Evolutionary conservation across 176 grass and related monocot genomes (phyloP), one percentile per base, ranked within the genome.

Genomic region (Triticum urartu): DNA sequence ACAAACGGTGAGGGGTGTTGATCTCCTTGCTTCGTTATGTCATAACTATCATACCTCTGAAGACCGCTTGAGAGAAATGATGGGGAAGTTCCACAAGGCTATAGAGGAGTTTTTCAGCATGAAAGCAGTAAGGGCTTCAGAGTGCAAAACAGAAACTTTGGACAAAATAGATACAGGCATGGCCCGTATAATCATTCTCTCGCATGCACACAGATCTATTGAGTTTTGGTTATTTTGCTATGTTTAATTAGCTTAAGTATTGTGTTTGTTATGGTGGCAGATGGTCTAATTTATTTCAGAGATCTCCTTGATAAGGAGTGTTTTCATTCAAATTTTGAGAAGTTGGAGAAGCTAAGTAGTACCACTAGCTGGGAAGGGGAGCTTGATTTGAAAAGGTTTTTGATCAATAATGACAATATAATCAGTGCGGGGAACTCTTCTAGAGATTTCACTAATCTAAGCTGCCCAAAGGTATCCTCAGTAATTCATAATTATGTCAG

Each of bases 31-130:
- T 30, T 98, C 91, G n/a, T 79, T 98, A 79, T 95, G 91, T 69
- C 91, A 95, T 69, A 94, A 86, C 38, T 95, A 98, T 83, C 93
- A 98, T 89, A 91, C 96, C 20, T 95, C 90, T 66, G 92, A 98
- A 90, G 88, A 95, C 39, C 81, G 85, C 42, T 81, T 98, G 83
- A 92, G 87, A 87, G 88, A 84, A 87, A 88, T 95, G 88, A 92
- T 94, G 81, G 87, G 43, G 81, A 94, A 91, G 79, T 77, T 75
- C 71, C 59, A 94, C 13, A 91, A 91, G 74, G 78, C 87, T 71
- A 92, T 98, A 82, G 72, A 83, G 62, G 90, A 88, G 75, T 79
- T 93, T 64, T 88, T 98, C 15, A 80, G 84, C 47, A 90, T 12
- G 69, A 92, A 98, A 75, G 88, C 86, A 84, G 45, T 87, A 71